Evolutionary conservation across 2,329 filamentous ascomycete species (phyloP).

Genomic region (Neofusicoccum parvum): DNA sequence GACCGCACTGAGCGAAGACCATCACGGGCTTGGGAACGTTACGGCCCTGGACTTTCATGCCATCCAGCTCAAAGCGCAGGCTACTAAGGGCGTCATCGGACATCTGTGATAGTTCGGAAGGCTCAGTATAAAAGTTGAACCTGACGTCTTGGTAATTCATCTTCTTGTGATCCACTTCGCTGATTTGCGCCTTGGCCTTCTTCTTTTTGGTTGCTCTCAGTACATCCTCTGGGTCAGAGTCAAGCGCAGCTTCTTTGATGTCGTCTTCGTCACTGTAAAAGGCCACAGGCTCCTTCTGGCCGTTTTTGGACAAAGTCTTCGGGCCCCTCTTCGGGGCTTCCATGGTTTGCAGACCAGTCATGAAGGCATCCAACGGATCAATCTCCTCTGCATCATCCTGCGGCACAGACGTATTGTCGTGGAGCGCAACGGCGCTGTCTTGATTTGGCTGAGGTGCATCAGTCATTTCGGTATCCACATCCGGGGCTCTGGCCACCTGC

Average conservation of each 20-base stretch:
- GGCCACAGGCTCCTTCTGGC: constrained; percentile 70
- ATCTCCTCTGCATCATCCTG: constrained; percentile 67
- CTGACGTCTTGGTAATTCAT: constrained; percentile 82
- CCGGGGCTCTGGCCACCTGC: constrained; percentile 24
- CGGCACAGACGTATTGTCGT: background rate
- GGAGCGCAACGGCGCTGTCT: constrained; percentile 25
- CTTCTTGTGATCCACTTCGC: constrained; percentile 82
- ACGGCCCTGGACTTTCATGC: constrained; percentile 78
- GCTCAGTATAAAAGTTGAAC: constrained; percentile 94
- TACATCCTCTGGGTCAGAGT: constrained; percentile 55
- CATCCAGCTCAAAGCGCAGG: constrained; percentile 84
- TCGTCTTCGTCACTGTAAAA: constrained; percentile 88
- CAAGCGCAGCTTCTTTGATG: constrained; percentile 62
- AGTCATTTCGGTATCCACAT: constrained; percentile 48
- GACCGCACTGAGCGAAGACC: constrained; percentile 94
- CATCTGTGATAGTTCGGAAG: constrained; percentile 78
- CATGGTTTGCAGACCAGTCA: constrained; percentile 68
- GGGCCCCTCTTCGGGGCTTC: constrained; percentile 42
- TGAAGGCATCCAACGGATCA: constrained; percentile 96
- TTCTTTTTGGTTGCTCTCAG: constrained; percentile 63
- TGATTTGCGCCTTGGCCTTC: constrained; percentile 95
- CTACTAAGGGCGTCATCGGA: constrained; percentile 81
- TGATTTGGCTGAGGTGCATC: constrained; percentile 37
- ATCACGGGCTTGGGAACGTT: constrained; percentile 91
- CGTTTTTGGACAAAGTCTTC: constrained; percentile 42